Conservation (phyloP, 2,329 filamentous ascomycete genomes). For the Pseudonectria foliicola region DNA sequence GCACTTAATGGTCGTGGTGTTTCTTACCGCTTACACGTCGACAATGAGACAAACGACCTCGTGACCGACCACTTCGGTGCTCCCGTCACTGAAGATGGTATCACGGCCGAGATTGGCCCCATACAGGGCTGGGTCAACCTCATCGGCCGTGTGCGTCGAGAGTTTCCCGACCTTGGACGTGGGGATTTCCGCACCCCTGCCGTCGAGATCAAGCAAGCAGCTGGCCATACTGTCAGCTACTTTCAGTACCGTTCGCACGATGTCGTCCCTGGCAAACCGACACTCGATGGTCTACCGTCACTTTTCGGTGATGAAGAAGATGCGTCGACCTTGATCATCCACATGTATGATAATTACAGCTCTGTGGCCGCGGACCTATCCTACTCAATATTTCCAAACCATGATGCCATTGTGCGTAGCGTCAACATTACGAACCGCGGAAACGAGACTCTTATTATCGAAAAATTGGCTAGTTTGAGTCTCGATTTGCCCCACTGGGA, state of each 20-base stretch:
- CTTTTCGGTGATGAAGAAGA: conserved; percentile 50
- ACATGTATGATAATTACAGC: conserved; percentile 52
- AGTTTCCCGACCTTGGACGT: conserved; percentile 57
- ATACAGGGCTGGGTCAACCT: conserved; percentile 50
- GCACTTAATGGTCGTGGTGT: conserved; percentile 47
- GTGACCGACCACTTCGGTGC: conserved; percentile 56
- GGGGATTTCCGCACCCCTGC: conserved; percentile 58
- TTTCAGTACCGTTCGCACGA: conserved; percentile 52
- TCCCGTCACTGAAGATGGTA: conserved; percentile 41
- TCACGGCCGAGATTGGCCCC: conserved; percentile 31
- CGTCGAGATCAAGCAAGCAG: conserved; percentile 51
- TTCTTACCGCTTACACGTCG: conserved; percentile 59
- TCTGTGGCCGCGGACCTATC: conserved; percentile 50
- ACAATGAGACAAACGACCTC: conserved; percentile 47
- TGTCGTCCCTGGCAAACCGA: conserved; percentile 49
- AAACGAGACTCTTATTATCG: conserved; percentile 41
- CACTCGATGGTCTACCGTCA: conserved; percentile 47
- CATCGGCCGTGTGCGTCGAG: conserved; percentile 36
- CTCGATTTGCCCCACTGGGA: conserved; percentile 54
- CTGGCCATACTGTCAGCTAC: conserved; percentile 51
- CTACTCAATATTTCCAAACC: conserved; percentile 56
- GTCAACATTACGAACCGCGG: conserved; percentile 56
- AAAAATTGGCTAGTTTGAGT: conserved; percentile 54
- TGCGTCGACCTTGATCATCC: conserved; percentile 52
- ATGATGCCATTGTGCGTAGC: conserved; percentile 55